Conservation (phyloP, 768 basidiomycete species). For the Sporobolomyces pararoseus region DNA sequence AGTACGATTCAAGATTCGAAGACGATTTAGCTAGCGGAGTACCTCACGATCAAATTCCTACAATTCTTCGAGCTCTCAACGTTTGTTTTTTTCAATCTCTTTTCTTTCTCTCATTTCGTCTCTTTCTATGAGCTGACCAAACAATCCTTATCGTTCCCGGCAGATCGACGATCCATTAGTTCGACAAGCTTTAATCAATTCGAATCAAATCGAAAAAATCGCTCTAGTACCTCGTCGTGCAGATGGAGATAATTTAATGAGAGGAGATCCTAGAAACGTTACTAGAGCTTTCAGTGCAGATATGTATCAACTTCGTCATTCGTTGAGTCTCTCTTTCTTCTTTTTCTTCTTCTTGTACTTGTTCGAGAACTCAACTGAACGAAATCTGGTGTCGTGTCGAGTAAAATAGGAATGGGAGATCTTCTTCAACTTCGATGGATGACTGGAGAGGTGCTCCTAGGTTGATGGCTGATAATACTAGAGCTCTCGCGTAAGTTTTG, state of each 20-base stretch:
- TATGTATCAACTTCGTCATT: conserved; percentile 27
- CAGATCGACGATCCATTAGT: conserved; percentile 74
- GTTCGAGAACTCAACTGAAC: too few relatives aligned
- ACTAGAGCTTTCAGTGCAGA: conserved; percentile 30
- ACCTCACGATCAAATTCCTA: conserved; percentile 60
- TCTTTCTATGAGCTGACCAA: neutral
- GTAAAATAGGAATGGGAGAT: conserved; percentile 24
- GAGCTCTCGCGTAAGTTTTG: conserved; percentile 4
- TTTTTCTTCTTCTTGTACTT: neutral
- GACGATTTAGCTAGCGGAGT: conserved; percentile 69
- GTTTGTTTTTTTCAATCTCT: conserved; percentile 52
- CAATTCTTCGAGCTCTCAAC: conserved; percentile 74
- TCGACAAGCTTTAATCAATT: conserved; percentile 75
- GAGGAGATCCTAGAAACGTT: conserved; percentile 30
- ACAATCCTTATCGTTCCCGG: neutral
- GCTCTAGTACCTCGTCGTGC: conserved; percentile 64
- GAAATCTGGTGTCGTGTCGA: too few relatives aligned
- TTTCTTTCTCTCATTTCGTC: too few relatives aligned
- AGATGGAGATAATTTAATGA: conserved; percentile 59
- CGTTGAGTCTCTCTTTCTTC: neutral
- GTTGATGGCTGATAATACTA: conserved; percentile 36
- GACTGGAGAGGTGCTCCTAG: conserved; percentile 37
- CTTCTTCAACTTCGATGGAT: conserved; percentile 16
- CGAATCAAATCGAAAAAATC: conserved; percentile 64
- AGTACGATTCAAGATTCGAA: conserved; percentile 60